Conservation (phyloP, 2,329 filamentous ascomycete species). For the Didymella keratinophila region DNA sequence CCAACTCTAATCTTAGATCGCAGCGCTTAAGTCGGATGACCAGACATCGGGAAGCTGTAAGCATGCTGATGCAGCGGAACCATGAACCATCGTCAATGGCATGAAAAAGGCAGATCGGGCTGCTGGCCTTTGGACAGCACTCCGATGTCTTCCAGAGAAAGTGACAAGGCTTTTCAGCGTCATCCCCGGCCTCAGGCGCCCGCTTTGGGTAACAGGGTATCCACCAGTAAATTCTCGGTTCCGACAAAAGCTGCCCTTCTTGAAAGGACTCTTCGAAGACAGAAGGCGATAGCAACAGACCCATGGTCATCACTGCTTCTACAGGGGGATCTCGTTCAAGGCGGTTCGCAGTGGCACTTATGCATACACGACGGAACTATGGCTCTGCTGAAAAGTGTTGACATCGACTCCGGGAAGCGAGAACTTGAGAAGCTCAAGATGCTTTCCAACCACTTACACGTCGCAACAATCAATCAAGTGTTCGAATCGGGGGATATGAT, state of each 20-base stretch:
- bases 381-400: slow-evolving; percentile 1
- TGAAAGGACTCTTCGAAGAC: not conserved
- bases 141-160: not conserved
- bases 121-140: slow-evolving; percentile 2
- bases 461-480: slow-evolving; percentile 8
- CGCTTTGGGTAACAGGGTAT: not conserved
- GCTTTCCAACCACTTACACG: slow-evolving; percentile 15
- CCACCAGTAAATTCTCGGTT: not conserved
- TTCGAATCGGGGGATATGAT: slow-evolving; percentile 1
- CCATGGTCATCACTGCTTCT: slow-evolving; percentile 5
- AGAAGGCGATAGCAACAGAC: not conserved
- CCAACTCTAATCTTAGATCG: too few species aligned
- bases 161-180: slow-evolving; percentile 8
- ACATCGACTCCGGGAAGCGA: not conserved
- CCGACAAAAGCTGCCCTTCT: slow-evolving; percentile 19
- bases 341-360: slow-evolving; percentile 1
- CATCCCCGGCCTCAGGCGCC: slow-evolving; percentile 12
- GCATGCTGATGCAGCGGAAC: too few species aligned
- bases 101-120: not conserved
- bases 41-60: too few species aligned
- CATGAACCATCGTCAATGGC: not conserved
- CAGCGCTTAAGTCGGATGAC: too few species aligned
- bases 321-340: slow-evolving; percentile 8
- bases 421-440: slow-evolving; percentile 11
- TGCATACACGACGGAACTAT: slow-evolving; percentile 2